These are phyloP conservation scores for Penicillium ochrochloron DNA, from an alignment of 495 filamentous ascomycete species.

Conservation along the genomic window DNA sequence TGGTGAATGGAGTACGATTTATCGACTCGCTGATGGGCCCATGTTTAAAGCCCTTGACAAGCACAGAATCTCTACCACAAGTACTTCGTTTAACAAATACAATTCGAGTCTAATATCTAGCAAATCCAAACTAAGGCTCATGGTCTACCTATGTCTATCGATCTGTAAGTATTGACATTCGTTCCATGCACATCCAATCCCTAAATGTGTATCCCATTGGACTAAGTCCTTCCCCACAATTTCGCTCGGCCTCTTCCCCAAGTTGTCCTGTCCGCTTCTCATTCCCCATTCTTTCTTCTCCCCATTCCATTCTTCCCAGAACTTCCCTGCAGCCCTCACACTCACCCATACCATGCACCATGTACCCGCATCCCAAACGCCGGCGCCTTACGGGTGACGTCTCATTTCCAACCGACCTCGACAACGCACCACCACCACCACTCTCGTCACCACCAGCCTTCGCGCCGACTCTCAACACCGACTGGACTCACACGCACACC, in stretches of 20 bases:
- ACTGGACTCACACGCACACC: constrained; percentile 4
- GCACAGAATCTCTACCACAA: too few relatives aligned
- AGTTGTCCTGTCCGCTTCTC: too few relatives aligned
- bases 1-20: too few relatives aligned
- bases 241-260: constrained; percentile 1
- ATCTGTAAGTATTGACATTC: too few relatives aligned
- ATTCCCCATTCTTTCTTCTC: constrained; percentile 1
- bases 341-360: constrained; percentile 1
- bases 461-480: constrained; percentile 9
- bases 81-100: too few relatives aligned
- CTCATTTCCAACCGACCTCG: constrained; percentile 7
- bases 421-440: constrained; percentile 8
- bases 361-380: constrained; percentile 18
- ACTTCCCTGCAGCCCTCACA: not conserved
- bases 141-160: too few relatives aligned
- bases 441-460: constrained; percentile 13
- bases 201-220: too few relatives aligned
- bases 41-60: too few relatives aligned
- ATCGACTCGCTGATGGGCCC: too few relatives aligned
- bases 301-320: not conserved
- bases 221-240: constrained; percentile 19
- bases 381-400: constrained; percentile 13
- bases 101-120: too few relatives aligned
- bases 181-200: too few relatives aligned
- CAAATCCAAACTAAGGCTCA: too few relatives aligned